Conservation (phyloP, 371 early-diverging fungal genomes). For the Mortierella sp. region DNA sequence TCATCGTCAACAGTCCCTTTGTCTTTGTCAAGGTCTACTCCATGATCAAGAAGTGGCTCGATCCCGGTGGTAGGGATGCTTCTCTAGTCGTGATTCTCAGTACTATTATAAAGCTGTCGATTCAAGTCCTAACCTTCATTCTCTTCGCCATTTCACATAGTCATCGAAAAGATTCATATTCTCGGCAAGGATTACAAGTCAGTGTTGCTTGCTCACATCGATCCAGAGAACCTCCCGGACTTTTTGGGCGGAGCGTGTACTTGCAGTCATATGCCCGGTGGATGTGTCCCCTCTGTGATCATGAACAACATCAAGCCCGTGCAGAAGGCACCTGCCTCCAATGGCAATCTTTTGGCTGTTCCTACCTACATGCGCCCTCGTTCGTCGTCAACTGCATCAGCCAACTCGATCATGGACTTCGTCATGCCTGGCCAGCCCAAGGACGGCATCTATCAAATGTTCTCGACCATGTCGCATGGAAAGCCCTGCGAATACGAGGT, state of each 20-base stretch:
- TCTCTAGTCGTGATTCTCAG: background rate
- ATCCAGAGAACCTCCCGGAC: conserved; percentile 80
- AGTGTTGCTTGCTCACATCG: conserved; percentile 77
- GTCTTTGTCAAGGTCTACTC: conserved; percentile 88
- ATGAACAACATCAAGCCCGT: conserved; percentile 57
- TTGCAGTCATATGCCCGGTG: conserved; percentile 86
- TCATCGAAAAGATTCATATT: conserved; percentile 85
- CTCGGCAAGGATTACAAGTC: conserved; percentile 77
- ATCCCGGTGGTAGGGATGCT: conserved; percentile 68
- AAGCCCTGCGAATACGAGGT: conserved; percentile 53
- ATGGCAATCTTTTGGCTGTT: conserved; percentile 34
- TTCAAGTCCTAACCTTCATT: too few relatives aligned
- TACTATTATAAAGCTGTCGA: background rate
- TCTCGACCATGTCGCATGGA: conserved; percentile 43
- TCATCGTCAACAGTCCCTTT: conserved; percentile 85
- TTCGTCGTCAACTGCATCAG: conserved; percentile 48
- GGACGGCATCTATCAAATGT: conserved; percentile 53
- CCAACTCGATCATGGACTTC: conserved; percentile 51
- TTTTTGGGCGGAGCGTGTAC: conserved; percentile 86
- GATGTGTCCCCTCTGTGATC: conserved; percentile 70
- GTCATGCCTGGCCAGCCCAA: conserved; percentile 51
- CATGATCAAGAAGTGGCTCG: conserved; percentile 86
- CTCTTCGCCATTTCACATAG: conserved; percentile 34
- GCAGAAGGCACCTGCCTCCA: conserved; percentile 20
- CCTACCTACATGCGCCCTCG: conserved; percentile 52